Conservation (phyloP, 352 stramenopile genomes). For the Phytophthora melonis region DNA sequence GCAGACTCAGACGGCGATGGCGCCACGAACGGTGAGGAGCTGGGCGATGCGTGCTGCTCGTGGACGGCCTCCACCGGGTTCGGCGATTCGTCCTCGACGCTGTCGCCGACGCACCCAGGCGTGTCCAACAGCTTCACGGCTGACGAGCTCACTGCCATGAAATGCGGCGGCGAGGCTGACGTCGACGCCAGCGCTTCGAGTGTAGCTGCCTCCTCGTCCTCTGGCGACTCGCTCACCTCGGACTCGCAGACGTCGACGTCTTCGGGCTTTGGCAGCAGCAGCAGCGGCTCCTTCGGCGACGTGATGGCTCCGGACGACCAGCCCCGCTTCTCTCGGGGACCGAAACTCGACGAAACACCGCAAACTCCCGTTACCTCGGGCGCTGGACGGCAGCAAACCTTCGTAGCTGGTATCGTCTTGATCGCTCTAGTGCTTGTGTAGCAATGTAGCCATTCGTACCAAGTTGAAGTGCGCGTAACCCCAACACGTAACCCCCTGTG, state of each 20-base stretch:
- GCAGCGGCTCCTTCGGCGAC: slow-evolving; percentile 22
- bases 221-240: not conserved
- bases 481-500: slow-evolving; percentile 9
- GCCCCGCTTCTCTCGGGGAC: slow-evolving; percentile 23
- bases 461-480: slow-evolving; percentile 24
- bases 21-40: slow-evolving; percentile 89
- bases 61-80: slow-evolving; percentile 50
- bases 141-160: slow-evolving; percentile 41
- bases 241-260: slow-evolving; percentile 15
- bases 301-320: slow-evolving; percentile 13
- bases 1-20: slow-evolving; percentile 82
- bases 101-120: slow-evolving; percentile 45
- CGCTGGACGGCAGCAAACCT: slow-evolving; percentile 6
- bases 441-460: slow-evolving; percentile 2
- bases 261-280: slow-evolving; percentile 10
- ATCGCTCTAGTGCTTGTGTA: slow-evolving; percentile 2
- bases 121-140: slow-evolving; percentile 52
- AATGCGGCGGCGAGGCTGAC: slow-evolving; percentile 44
- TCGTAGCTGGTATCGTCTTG: not conserved
- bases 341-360: slow-evolving; percentile 25
- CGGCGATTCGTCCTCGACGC: slow-evolving; percentile 2
- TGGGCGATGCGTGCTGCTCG: slow-evolving; percentile 88
- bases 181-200: slow-evolving; percentile 13
- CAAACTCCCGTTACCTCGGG: slow-evolving; percentile 18
- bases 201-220: slow-evolving; percentile 6